These are phyloP conservation scores for Monosporascus sp. DNA, from an alignment of 2,329 filamentous ascomycete species.

Conservation along the genomic window DNA sequence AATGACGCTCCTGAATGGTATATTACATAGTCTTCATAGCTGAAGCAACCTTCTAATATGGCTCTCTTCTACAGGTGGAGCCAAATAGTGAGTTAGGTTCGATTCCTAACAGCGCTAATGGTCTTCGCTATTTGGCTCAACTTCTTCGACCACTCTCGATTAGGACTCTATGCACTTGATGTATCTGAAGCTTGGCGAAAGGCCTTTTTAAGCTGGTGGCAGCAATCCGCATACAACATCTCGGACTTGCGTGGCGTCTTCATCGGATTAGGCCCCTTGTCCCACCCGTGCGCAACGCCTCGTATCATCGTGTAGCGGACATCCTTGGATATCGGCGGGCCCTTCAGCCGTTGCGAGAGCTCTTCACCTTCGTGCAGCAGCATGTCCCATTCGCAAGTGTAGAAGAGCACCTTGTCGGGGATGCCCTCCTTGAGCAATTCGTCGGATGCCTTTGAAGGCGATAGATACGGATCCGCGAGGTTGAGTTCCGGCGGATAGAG, in stretches of 20 bases:
- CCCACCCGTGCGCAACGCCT: constrained; percentile 59
- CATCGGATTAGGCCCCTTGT: constrained; percentile 59
- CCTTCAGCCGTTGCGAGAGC: constrained; percentile 53
- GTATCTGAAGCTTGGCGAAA: constrained; percentile 23
- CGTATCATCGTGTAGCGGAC: constrained; percentile 54
- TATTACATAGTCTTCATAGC: no score
- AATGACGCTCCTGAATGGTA: no score
- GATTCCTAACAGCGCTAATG: no score
- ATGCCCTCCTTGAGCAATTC: constrained; percentile 39
- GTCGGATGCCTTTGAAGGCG: constrained; percentile 51
- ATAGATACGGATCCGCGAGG: constrained; percentile 49
- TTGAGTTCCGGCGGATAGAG: constrained; percentile 47
- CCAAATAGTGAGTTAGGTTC: no score
- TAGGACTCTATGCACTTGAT: no score
- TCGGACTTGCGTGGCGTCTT: constrained; percentile 45
- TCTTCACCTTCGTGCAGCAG: constrained; percentile 53
- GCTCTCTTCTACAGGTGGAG: no score
- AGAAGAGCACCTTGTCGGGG: constrained; percentile 50
- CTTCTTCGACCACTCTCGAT: no score
- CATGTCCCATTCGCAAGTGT: constrained; percentile 62
- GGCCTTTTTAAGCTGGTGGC: constrained; percentile 41
- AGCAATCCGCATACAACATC: constrained; percentile 49
- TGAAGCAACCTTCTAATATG: no score
- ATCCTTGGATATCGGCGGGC: constrained; percentile 43
- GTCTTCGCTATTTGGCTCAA: no score